Conservation (phyloP, 2,329 filamentous ascomycete genomes). For the Hymenoscyphus occultus region DNA sequence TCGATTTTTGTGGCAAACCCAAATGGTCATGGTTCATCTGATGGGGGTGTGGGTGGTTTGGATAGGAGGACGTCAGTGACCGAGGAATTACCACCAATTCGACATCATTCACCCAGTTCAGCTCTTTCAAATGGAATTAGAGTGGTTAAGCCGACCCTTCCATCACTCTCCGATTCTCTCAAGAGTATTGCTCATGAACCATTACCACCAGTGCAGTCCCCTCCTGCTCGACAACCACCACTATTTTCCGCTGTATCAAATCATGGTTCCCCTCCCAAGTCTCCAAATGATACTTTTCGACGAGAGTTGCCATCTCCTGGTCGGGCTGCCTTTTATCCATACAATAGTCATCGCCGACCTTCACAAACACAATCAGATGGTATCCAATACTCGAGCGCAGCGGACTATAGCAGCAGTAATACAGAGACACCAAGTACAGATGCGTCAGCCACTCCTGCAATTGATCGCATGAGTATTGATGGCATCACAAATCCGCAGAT, state of each 20-base stretch:
- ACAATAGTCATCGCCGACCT: conserved; percentile 25
- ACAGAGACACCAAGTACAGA: conserved; percentile 49
- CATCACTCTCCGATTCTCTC: conserved; percentile 33
- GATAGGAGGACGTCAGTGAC: conserved; percentile 20
- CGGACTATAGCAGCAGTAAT: conserved; percentile 35
- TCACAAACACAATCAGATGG: conserved; percentile 33
- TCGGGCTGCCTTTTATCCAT: conserved; percentile 19
- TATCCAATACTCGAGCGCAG: conserved; percentile 26
- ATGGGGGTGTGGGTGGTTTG: conserved; percentile 22
- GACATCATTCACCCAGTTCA: conserved; percentile 28
- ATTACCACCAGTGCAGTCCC: conserved; percentile 29
- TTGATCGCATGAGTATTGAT: conserved; percentile 58
- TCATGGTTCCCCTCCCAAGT: conserved; percentile 34
- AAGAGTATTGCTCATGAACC: conserved; percentile 33
- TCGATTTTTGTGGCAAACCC: conserved; percentile 19
- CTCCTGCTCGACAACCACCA: conserved; percentile 27
- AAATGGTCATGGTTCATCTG: conserved; percentile 18
- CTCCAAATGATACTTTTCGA: conserved; percentile 38
- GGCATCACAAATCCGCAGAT: conserved; percentile 53
- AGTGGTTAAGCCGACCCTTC: conserved; percentile 27
- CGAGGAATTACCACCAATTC: conserved; percentile 34
- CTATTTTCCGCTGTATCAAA: conserved; percentile 26
- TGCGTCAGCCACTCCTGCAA: conserved; percentile 45
- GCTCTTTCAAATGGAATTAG: conserved; percentile 29
- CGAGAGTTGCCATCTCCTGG: conserved; percentile 42